Percentiles rank a stretch among this genome's conserved stretches.
Conservation (phyloP, 2,329 filamentous ascomycete genomes). For the Paracamarosporium sp. region DNA sequence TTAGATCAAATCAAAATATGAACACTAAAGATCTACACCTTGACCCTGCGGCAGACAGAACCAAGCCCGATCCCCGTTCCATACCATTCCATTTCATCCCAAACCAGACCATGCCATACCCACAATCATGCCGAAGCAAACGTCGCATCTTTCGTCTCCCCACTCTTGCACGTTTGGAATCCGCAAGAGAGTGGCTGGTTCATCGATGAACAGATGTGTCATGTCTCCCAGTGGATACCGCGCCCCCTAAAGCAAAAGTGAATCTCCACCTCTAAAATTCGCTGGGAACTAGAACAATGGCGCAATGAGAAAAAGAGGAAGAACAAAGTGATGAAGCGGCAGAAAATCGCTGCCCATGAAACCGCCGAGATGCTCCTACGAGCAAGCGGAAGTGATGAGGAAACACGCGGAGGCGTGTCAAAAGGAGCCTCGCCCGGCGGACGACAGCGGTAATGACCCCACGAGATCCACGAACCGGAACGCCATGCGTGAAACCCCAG, state of each 20-base stretch:
- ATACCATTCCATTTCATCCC: slow-evolving; percentile 20
- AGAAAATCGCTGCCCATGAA: slow-evolving; percentile 5
- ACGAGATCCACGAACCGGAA: slow-evolving; percentile 10
- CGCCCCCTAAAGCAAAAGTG: background rate
- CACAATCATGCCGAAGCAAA: slow-evolving; percentile 37
- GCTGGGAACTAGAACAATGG: slow-evolving; percentile 15
- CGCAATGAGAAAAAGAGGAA: slow-evolving; percentile 17
- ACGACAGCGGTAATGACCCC: slow-evolving; percentile 6
- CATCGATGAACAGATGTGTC: slow-evolving; percentile 9
- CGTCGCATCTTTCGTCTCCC: slow-evolving; percentile 5
- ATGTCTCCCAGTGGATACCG: slow-evolving; percentile 1
- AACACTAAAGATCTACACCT: slow-evolving; percentile 31
- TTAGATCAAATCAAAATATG: slow-evolving; percentile 40
- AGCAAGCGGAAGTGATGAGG: background rate
- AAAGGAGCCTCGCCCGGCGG: slow-evolving; percentile 1
- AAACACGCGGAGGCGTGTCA: background rate
- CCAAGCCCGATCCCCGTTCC: background rate
- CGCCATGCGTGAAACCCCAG: slow-evolving; percentile 9
- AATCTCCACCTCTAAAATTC: slow-evolving; percentile 10
- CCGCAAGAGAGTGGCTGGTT: background rate
- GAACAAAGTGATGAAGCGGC: background rate
- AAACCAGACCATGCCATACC: slow-evolving; percentile 30
- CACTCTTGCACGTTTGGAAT: background rate
- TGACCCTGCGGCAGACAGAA: slow-evolving; percentile 3
- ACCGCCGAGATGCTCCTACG: background rate